Percentiles rank a stretch among this genome's conserved stretches.
These are phyloP conservation scores for Talaromyces funiculosus DNA, from an alignment of 2,329 filamentous ascomycete species.

Conservation along the genomic window DNA sequence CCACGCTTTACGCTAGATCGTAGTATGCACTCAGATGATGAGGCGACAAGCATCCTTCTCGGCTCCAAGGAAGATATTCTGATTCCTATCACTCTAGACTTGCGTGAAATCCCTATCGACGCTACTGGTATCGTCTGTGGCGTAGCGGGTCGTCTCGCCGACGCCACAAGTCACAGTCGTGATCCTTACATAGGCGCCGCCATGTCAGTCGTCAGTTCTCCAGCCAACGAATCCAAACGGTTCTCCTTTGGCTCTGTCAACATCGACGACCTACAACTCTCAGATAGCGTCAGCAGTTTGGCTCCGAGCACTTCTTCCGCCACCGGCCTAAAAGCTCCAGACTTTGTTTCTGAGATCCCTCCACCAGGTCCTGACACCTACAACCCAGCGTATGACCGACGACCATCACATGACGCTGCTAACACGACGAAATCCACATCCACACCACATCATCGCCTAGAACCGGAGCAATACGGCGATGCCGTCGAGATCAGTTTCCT, in stretches of 20 bases:
- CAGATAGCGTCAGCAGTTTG: constrained; percentile 13
- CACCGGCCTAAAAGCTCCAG: not conserved
- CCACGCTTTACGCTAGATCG: constrained; percentile 63
- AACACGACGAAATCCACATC: not conserved
- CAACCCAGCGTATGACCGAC: not conserved
- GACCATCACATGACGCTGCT: not conserved
- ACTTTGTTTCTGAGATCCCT: not conserved
- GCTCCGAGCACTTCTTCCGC: constrained; percentile 12
- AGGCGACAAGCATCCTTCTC: constrained; percentile 62
- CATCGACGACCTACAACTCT: constrained; percentile 16
- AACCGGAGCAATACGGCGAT: constrained; percentile 28
- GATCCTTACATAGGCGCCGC: constrained; percentile 37
- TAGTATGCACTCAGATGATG: constrained; percentile 24
- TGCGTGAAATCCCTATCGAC: constrained; percentile 73
- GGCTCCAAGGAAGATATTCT: constrained; percentile 64
- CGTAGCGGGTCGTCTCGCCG: constrained; percentile 75
- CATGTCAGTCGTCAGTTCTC: constrained; percentile 18
- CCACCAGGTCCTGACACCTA: not conserved
- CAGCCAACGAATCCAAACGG: constrained; percentile 15
- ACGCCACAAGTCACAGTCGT: constrained; percentile 51
- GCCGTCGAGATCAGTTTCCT: constrained; percentile 80
- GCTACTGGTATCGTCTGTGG: constrained; percentile 94
- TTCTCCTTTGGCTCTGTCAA: constrained; percentile 17
- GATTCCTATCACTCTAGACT: constrained; percentile 82
- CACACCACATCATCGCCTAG: constrained; percentile 24